Evolutionary conservation across 108 stramenopile genomes (phyloP), one percentile per base, ranked within the genome.

Genomic region (Skeletonema costatum): DNA sequence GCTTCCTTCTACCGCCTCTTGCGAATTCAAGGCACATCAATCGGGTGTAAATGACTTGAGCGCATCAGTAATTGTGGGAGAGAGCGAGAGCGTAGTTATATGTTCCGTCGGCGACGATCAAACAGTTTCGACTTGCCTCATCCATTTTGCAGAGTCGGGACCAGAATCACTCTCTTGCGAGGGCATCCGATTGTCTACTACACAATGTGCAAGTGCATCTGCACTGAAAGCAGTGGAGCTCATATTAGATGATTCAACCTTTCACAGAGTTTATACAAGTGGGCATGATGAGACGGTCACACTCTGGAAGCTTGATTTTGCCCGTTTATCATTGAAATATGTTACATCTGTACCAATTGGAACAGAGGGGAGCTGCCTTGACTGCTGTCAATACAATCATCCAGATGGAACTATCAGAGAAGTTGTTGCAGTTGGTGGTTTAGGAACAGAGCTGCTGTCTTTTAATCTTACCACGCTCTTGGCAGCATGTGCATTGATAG

Each of bases 41-140:
- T 75, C 88, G 56, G 93, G 93, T 42, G 82, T 87, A 31, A 94
- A 94, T 71, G 66, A 86, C 32, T 75, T 94, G 8, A 68, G 74
- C 71, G 71, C 71, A 8, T 29, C 64, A n/a, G 14, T 61, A 13
- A 6, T 53, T 41, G 17, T 39, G 0, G 65, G 41, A 32, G 59
- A 62, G 1, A 51, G 2, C 32, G 30, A 64, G 16, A 56, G 19
- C 33, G 30, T 87, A 38, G 53, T 77, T 11, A 48, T 90, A 33
- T 78, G 75, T 66, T 80, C 81, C 7, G 90, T 87, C 10, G 90
- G 93, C n/a, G 93, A 94, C 61, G 93, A 94, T 61, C 90, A 94
- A 84, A 62, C 90, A 32, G 63, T 89, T 4, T 63, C 76, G 17
- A 58, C 60, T 29, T 86, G 68, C 59, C 44, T 60, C 10, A 41